Conservation (phyloP, 148 eudicot species). For the Beta vulgaris region DNA sequence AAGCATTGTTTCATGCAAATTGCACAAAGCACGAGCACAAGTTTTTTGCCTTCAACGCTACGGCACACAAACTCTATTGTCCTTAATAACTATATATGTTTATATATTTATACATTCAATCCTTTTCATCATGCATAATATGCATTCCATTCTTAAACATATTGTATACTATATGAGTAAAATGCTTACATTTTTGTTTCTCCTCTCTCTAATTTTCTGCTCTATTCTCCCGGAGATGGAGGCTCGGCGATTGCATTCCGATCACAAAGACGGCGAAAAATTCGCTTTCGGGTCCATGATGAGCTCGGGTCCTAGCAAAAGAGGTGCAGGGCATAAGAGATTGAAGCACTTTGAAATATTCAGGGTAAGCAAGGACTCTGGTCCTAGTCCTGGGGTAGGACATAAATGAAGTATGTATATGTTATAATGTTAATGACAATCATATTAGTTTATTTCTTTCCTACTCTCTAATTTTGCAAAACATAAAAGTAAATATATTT, state of each 20-base stretch:
- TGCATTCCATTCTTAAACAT: not conserved
- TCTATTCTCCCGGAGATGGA: not conserved
- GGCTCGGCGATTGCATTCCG: constrained; percentile 12
- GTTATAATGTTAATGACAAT: constrained; percentile 10
- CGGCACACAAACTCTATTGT: constrained; percentile 31
- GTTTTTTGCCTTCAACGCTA: constrained; percentile 30
- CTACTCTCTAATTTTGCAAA: not conserved
- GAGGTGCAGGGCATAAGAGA: constrained; percentile 37
- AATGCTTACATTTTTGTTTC: constrained; percentile 11
- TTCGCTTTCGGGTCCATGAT: constrained; percentile 12
- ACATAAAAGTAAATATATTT: not conserved
- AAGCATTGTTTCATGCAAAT: constrained; percentile 20
- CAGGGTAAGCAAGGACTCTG: constrained; percentile 16
- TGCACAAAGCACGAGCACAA: constrained; percentile 34
- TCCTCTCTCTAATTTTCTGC: constrained; percentile 22
- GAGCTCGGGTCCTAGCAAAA: constrained; percentile 36
- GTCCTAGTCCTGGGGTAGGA: constrained; percentile 33
- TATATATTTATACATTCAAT: not conserved
- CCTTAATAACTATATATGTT: not conserved
- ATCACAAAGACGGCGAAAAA: not conserved
- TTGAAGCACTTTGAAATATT: constrained; percentile 8
- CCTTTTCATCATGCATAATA: no score
- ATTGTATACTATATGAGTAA: constrained; percentile 14
- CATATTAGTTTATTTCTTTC: constrained; percentile 3
- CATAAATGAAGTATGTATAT: no score